A percentile compares a stretch with the other conserved stretches of the same genome.
These are phyloP conservation scores for Xylaria digitata DNA, from an alignment of 2,329 filamentous ascomycete genomes.

Conservation along the genomic window DNA sequence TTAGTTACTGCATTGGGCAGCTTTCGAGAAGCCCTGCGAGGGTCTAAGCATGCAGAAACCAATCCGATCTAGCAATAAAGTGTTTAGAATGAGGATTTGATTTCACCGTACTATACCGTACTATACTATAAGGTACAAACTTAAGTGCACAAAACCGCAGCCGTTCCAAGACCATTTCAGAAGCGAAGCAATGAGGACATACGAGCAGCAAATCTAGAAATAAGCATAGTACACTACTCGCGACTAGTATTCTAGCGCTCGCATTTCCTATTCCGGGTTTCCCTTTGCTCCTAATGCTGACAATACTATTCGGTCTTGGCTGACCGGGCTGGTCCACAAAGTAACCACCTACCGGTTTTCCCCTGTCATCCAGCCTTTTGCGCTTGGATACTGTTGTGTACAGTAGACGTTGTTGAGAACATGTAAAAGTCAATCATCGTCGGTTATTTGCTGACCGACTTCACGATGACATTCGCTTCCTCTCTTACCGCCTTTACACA, in stretches of 20 bases:
- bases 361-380: constrained; percentile 19
- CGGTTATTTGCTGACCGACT: constrained; percentile 38
- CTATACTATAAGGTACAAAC: background rate
- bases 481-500: constrained; percentile 37
- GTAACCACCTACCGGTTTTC: constrained; percentile 13
- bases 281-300: constrained; percentile 26
- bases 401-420: constrained; percentile 12
- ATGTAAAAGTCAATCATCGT: constrained; percentile 22
- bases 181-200: constrained; percentile 20
- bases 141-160: background rate
- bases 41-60: constrained; percentile 33
- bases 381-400: constrained; percentile 24
- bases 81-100: constrained; percentile 42
- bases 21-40: constrained; percentile 41
- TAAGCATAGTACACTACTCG: background rate
- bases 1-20: constrained; percentile 33
- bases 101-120: constrained; percentile 5
- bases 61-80: constrained; percentile 41
- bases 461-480: constrained; percentile 17
- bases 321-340: constrained; percentile 29
- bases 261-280: constrained; percentile 34
- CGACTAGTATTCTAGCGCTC: background rate
- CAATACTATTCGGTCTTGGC: constrained; percentile 33
- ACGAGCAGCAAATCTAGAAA: background rate
- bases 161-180: constrained; percentile 20